These are phyloP conservation scores for Lolium rigidum DNA, from an alignment of 176 grass and related monocot genomes.

Conservation along the genomic window DNA sequence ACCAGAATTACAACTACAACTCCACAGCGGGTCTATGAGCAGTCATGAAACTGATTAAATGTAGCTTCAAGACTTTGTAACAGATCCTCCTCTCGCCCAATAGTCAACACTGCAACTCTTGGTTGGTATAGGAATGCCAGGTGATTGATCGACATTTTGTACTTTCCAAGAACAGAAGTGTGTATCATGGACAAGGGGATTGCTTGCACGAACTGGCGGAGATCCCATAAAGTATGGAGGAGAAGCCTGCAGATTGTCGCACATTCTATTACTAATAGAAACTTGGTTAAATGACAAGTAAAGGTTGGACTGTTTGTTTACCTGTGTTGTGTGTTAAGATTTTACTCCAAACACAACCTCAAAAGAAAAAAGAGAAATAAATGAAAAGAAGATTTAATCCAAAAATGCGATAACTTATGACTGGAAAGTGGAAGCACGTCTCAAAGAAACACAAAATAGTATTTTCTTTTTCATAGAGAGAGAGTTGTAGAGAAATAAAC, in stretches of 20 bases:
- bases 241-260: slow-evolving; percentile 53
- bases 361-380: background rate
- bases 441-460: background rate
- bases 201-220: slow-evolving; percentile 60
- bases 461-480: background rate
- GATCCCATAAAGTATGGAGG: slow-evolving; percentile 69
- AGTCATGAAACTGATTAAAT: too few species aligned
- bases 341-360: slow-evolving; percentile 13
- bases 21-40: too few species aligned
- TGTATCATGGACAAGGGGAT: slow-evolving; percentile 62
- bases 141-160: slow-evolving; percentile 37
- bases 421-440: slow-evolving; percentile 3
- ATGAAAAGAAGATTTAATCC: background rate
- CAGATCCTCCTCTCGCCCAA: background rate
- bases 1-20: too few species aligned
- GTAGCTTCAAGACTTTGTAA: too few species aligned
- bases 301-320: background rate
- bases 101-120: slow-evolving; percentile 21
- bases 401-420: background rate
- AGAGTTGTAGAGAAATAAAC: too few species aligned
- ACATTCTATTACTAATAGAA: slow-evolving; percentile 2
- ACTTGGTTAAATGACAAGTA: background rate
- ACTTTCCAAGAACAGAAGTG: slow-evolving; percentile 52
- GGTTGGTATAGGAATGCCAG: slow-evolving; percentile 49
- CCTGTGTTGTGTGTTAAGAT: background rate